Evolutionary conservation across 2,329 filamentous ascomycete species (phyloP).

Genomic region (Dothistroma septosporum): DNA sequence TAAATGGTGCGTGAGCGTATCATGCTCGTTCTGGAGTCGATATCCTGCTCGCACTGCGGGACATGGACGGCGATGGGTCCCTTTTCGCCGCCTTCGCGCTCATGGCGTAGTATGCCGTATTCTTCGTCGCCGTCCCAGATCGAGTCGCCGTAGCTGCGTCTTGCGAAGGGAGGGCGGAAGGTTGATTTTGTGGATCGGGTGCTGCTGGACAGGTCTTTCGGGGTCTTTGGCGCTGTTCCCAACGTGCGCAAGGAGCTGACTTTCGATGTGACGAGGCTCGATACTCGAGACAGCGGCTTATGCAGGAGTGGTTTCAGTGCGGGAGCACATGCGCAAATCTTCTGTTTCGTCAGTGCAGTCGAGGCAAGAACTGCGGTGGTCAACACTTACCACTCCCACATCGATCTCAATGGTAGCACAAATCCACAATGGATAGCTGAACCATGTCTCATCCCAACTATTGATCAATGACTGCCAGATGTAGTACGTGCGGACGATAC

Average conservation of each 20-base stretch:
- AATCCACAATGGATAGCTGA: slow-evolving; percentile 46
- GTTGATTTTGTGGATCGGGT: slow-evolving; percentile 8
- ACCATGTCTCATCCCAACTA: slow-evolving; percentile 45
- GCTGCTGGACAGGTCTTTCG: not conserved
- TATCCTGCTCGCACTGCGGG: not conserved
- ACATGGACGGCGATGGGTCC: not conserved
- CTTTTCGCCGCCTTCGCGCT: not conserved
- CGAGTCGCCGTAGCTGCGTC: slow-evolving; percentile 11
- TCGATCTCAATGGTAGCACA: slow-evolving; percentile 46
- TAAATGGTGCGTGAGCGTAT: not conserved
- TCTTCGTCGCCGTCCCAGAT: slow-evolving; percentile 19
- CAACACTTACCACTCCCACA: slow-evolving; percentile 41
- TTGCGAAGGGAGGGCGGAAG: slow-evolving; percentile 13
- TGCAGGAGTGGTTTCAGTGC: slow-evolving; percentile 35
- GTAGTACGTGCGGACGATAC: slow-evolving; percentile 42
- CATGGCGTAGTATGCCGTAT: slow-evolving; percentile 10
- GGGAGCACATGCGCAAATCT: slow-evolving; percentile 39
- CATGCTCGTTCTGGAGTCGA: not conserved
- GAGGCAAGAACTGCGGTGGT: not conserved
- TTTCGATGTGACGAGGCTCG: slow-evolving; percentile 20
- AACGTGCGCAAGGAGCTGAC: slow-evolving; percentile 23
- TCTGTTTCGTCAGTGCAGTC: not conserved
- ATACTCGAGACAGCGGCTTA: slow-evolving; percentile 20
- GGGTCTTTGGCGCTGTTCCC: not conserved
- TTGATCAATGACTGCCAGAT: slow-evolving; percentile 41